Evolutionary conservation across 257 asterid genomes (phyloP), one percentile per base, ranked within the genome.

Genomic region (Capsicum rhomboideum): DNA sequence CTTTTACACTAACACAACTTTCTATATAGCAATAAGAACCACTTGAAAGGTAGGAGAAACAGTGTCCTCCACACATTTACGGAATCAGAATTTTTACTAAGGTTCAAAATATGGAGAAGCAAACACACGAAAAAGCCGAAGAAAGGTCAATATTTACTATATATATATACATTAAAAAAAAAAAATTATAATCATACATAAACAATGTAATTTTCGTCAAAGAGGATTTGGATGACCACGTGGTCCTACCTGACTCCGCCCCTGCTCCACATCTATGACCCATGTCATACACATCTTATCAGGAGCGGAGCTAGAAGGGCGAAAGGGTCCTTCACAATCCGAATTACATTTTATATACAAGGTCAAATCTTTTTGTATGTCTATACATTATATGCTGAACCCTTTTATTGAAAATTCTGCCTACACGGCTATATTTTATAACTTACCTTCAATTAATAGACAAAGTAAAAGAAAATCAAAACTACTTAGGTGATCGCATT

Each of bases 31-130:
- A 75, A 26, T 75, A 28, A 75, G 26, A 75, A 49, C 61, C 44
- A 75, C 61, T 75, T 75, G 81, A 75, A 75, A 71, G 79, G 77
- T 34, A 67, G 50, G 49, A 21, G 0, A 34, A 67, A 67, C n/a
- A 67, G 50, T 13, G 52, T 68, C 52, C 28, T 58, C 16, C 29
- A 0, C 66, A 58, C 66, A 9, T 0, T 21, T 0, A 0, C 4
- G 16, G 2, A 4, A 1, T 0, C 4, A 61, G 0, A 0, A 26
- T 61, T 26, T 26, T 61, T 4, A 2, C 1, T 23, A 23, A 61
- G 69, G 6, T 23, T 23, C 4, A 6, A 61, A 6, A 26, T 61
- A 26, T 18, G 37, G 10, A 59, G 0, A 61, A 21, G 9, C 21
- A 2, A 44, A 44, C 10, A 44, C 12, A 7, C 12, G 3, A 9